Evolutionary conservation across 1,284 basidiomycete species (phyloP).

Genomic region (Leccinum subrobustum): DNA sequence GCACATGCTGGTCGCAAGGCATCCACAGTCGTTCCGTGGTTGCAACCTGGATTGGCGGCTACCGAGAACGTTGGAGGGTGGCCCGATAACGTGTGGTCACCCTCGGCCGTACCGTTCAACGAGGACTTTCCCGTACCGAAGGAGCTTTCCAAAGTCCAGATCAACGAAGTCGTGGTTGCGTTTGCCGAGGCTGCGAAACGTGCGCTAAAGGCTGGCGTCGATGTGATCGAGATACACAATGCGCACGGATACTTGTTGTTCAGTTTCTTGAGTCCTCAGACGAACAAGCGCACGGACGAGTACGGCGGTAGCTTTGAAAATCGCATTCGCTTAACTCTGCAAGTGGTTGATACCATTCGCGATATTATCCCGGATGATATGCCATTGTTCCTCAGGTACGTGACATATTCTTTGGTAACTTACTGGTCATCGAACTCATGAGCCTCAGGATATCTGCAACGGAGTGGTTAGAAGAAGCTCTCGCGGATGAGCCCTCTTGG

Average conservation of each 20-base stretch:
- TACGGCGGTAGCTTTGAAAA: slow-evolving; percentile 79
- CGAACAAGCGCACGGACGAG: slow-evolving; percentile 69
- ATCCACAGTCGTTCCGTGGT: slow-evolving; percentile 56
- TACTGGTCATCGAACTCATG: slow-evolving; percentile 28
- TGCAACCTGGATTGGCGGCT: slow-evolving; percentile 39
- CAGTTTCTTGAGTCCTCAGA: slow-evolving; percentile 56
- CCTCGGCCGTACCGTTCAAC: slow-evolving; percentile 56
- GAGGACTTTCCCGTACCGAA: slow-evolving; percentile 52
- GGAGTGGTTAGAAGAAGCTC: slow-evolving; percentile 57
- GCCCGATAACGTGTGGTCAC: slow-evolving; percentile 60
- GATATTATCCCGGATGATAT: slow-evolving; percentile 54
- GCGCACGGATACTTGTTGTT: slow-evolving; percentile 66
- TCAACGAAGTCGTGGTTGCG: slow-evolving; percentile 56
- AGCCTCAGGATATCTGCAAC: slow-evolving; percentile 48
- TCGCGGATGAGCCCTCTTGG: slow-evolving; percentile 54
- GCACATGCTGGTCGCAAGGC: slow-evolving; percentile 81
- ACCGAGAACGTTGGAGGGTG: slow-evolving; percentile 63
- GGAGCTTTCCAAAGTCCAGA: slow-evolving; percentile 51
- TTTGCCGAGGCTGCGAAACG: slow-evolving; percentile 60
- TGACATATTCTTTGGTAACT: slow-evolving; percentile 12
- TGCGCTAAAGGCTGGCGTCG: slow-evolving; percentile 54
- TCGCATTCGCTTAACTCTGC: slow-evolving; percentile 58
- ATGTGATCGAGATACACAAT: slow-evolving; percentile 68
- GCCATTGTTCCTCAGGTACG: slow-evolving; percentile 70
- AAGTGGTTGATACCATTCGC: slow-evolving; percentile 54